phyloP scores from a whole-genome alignment of 352 stramenopile genomes.

The Globisporangium carolinianum region DNA sequence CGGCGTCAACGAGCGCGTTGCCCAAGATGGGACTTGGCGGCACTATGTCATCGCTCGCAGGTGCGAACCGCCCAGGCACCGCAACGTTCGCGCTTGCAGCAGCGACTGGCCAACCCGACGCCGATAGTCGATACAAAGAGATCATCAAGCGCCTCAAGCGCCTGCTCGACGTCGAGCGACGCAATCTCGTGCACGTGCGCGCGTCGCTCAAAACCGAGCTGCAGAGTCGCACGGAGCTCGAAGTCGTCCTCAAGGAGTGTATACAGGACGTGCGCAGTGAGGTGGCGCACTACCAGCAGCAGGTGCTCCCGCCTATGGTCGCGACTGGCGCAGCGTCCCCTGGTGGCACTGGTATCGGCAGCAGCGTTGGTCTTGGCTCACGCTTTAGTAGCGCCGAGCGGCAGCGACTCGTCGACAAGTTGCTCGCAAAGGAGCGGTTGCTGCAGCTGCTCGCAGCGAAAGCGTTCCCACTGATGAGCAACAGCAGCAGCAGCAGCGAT shows the following conservation, averaged over 20 bases:
- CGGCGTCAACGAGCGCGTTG: slow-evolving; percentile 34
- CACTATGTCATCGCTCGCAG: neutral
- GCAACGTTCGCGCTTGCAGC: slow-evolving; percentile 7
- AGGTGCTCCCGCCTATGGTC: slow-evolving; percentile 10
- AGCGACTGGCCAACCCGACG: slow-evolving; percentile 17
- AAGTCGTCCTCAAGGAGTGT: slow-evolving; percentile 72
- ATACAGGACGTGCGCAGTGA: slow-evolving; percentile 78
- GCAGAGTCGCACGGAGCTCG: slow-evolving; percentile 74
- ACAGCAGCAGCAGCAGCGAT: slow-evolving; percentile 8
- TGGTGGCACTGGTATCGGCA: slow-evolving; percentile 11
- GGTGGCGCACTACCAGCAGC: slow-evolving; percentile 28
- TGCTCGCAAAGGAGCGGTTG: slow-evolving; percentile 80
- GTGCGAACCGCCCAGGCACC: slow-evolving; percentile 20
- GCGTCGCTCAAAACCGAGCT: slow-evolving; percentile 61
- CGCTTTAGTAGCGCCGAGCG: slow-evolving; percentile 32
- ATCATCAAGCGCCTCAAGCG: slow-evolving; percentile 90
- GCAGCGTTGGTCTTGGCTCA: slow-evolving; percentile 10
- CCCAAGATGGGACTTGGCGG: slow-evolving; percentile 16
- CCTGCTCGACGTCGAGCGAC: slow-evolving; percentile 77
- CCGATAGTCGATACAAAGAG: slow-evolving; percentile 87
- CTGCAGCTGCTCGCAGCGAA: slow-evolving; percentile 73
- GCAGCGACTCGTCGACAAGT: slow-evolving; percentile 65
- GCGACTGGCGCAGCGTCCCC: neutral
- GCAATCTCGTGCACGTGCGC: slow-evolving; percentile 78
- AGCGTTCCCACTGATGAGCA: slow-evolving; percentile 36